A percentile compares a stretch with the other conserved stretches of the same genome.
These are phyloP conservation scores for Colletotrichum orchidophilum DNA, from an alignment of 2,329 filamentous ascomycete species.

Conservation along the genomic window DNA sequence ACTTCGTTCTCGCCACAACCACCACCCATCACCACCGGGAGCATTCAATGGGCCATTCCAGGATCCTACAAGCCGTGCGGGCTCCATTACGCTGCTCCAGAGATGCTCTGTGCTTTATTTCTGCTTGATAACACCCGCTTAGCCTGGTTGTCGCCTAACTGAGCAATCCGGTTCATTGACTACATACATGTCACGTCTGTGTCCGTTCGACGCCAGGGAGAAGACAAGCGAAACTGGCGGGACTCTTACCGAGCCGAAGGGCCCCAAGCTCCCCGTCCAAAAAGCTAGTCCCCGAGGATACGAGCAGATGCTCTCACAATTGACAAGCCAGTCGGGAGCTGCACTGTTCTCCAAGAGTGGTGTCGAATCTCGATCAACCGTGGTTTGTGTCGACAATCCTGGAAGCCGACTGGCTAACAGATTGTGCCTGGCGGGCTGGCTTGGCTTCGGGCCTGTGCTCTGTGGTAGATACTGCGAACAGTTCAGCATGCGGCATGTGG, in stretches of 20 bases:
- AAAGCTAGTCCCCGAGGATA: background rate
- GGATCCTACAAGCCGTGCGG: background rate
- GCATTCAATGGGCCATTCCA: background rate
- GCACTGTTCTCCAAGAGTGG: background rate
- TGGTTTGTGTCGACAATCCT: background rate
- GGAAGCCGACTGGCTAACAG: background rate
- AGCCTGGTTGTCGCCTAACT: background rate
- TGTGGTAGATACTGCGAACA: background rate
- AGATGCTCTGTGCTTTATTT: background rate
- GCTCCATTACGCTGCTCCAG: background rate
- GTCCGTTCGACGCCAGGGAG: background rate
- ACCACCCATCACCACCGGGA: background rate
- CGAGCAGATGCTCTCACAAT: background rate
- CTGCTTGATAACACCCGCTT: background rate
- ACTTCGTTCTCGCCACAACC: background rate
- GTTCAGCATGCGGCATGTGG: slow-evolving; percentile 23
- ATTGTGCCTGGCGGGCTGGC: slow-evolving; percentile 2
- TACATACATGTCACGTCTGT: background rate
- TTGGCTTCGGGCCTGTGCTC: slow-evolving; percentile 12
- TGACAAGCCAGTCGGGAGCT: background rate
- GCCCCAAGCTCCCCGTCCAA: slow-evolving; percentile 3
- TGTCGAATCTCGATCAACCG: slow-evolving; percentile 9
- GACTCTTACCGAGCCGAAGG: background rate
- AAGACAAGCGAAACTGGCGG: slow-evolving; percentile 11
- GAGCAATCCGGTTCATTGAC: background rate